A percentile compares a stretch with the other conserved stretches of the same genome.
Conservation (phyloP, 1,139 yeast genomes). For the Debaryomyces udenii region DNA sequence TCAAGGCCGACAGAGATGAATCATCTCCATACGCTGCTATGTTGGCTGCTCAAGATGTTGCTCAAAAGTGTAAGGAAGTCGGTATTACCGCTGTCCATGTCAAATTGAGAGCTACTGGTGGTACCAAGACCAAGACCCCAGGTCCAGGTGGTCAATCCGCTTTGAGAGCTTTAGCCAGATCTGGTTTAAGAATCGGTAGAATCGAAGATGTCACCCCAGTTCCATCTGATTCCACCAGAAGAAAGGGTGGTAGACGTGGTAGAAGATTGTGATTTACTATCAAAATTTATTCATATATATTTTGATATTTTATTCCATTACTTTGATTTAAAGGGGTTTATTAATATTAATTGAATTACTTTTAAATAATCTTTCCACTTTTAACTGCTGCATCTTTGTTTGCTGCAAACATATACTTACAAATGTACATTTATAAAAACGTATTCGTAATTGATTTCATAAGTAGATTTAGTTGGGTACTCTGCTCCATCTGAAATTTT, state of each 20-base stretch:
- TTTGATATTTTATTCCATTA: constrained; percentile 10
- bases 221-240: constrained; percentile 99
- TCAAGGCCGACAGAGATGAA: constrained; percentile 99
- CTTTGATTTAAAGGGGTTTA: constrained; percentile 10
- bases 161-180: constrained; percentile 99
- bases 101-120: constrained; percentile 99
- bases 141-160: constrained; percentile 99
- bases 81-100: constrained; percentile 99
- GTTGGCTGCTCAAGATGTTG: constrained; percentile 99
- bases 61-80: constrained; percentile 98
- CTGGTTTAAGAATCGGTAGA: constrained; percentile 99
- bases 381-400: constrained; percentile 7
- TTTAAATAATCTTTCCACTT: constrained; percentile 8
- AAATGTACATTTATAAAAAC: constrained; percentile 16
- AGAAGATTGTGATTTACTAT: constrained; percentile 83
- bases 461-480: no score
- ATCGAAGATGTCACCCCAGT: constrained; percentile 99
- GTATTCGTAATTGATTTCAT: constrained; percentile 5
- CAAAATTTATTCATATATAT: constrained; percentile 8
- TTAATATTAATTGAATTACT: constrained; percentile 9
- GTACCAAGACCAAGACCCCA: constrained; percentile 99
- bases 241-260: constrained; percentile 99
- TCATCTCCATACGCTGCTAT: constrained; percentile 99
- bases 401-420: constrained; percentile 13
- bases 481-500: no score